A percentile compares a stretch with the other conserved stretches of the same genome.
Conservation (phyloP, 2,329 filamentous ascomycete genomes). For the Chrysoporthe cubensis region DNA sequence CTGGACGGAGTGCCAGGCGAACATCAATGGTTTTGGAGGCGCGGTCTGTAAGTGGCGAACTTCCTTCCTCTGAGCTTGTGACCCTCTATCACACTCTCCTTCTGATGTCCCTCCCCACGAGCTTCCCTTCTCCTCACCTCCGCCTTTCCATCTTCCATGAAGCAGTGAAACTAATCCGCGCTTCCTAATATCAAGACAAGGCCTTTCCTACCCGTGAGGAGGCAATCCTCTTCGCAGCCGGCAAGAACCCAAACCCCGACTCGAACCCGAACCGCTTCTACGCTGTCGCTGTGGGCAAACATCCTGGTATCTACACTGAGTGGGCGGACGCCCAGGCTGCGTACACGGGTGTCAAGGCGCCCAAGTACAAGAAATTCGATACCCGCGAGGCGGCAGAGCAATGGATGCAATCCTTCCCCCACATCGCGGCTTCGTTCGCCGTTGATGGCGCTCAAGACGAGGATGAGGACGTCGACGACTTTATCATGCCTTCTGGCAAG, state of each 20-base stretch:
- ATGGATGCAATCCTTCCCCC: conserved; percentile 65
- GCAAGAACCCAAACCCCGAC: conserved; percentile 52
- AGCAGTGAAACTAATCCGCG: conserved; percentile 5
- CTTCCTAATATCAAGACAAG: conserved; percentile 63
- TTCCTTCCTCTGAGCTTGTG: neutral
- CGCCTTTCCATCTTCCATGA: neutral
- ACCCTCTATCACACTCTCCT: conserved; percentile 20
- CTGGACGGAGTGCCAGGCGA: conserved; percentile 64
- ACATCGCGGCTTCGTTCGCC: conserved; percentile 37
- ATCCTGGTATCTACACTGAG: conserved; percentile 62
- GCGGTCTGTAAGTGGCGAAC: conserved; percentile 64
- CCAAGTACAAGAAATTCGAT: conserved; percentile 71
- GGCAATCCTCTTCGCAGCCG: conserved; percentile 76
- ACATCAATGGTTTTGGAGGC: conserved; percentile 64
- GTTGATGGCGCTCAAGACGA: conserved; percentile 30
- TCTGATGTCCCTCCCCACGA: neutral
- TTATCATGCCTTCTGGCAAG: conserved; percentile 37
- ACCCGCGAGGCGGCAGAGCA: conserved; percentile 74
- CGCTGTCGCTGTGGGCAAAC: conserved; percentile 62
- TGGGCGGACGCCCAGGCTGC: conserved; percentile 75
- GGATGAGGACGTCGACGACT: conserved; percentile 35
- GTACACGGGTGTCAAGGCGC: conserved; percentile 72
- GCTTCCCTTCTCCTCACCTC: neutral
- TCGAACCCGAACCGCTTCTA: conserved; percentile 57
- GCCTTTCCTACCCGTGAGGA: conserved; percentile 75